Base-by-base conservation (phyloP, 2,329 filamentous ascomycete species). In the Neofusicoccum parvum region DNA sequence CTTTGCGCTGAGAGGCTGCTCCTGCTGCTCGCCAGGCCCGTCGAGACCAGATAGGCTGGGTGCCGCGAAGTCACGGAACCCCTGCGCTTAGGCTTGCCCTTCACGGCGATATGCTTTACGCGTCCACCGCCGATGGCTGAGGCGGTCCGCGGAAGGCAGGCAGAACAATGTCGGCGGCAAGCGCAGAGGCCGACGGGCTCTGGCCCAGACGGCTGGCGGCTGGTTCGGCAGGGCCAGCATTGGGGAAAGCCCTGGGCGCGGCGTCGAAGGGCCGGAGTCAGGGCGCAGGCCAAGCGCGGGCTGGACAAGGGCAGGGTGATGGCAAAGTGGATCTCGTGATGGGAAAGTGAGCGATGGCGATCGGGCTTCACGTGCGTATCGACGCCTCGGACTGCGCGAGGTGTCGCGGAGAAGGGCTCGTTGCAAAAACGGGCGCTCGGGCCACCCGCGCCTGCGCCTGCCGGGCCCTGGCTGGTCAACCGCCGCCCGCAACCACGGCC, bases 271-370 rank as follows among this genome's bases (percentile, higher is more conserved):
- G 27, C 0, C 5, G 5, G 56, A 49, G 56, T 60, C 56, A 60
- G 56, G 56, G 32, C 32, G 43, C 56, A 60, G 56, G 56, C 43
- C 56, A 48, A 59, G 41, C 41, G 46, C 39, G 43, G 15, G 36
- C 39, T 43, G 32, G 39, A 60, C 59, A 34, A 62, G 59, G 59
- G 59, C 27, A 20, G 36, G 32, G 17, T 39, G 59, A 62, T 62
- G 59, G 59, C 41, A 62, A 62, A 62, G 59, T 50, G 46, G 58
- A 50, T 15, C 34, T 48, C 17, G 46, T 51, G 59, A 62, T 62
- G 59, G 59, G 59, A 62, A 62, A 62, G 59, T 50, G 46, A 43
- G 36, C n/a, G 27, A 51, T 62, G 45, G 59, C 34, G 59, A 62
- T 62, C 59, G 59, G 37, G 14, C 17, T 50, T 51, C 20, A 37